Evolutionary conservation across 1,284 basidiomycete genomes (phyloP).

Genomic region (Chondrostereum purpureum): DNA sequence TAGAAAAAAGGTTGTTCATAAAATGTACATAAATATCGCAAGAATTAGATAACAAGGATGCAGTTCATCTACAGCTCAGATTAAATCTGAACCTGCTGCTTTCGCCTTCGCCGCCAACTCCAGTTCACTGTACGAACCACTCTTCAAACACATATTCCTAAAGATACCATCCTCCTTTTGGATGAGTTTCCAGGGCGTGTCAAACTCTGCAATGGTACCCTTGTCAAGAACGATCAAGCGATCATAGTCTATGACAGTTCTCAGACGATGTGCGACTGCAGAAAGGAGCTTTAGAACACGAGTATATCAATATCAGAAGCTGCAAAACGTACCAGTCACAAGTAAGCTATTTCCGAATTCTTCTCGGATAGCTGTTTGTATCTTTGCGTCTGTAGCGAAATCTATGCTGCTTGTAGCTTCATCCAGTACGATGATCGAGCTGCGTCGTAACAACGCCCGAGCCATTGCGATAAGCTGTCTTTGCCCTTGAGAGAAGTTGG

Average conservation of each 20-base stretch:
- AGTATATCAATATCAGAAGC: not conserved
- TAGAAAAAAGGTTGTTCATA: no score
- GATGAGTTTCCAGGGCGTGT: slow-evolving; percentile 75
- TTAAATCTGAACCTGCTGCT: slow-evolving; percentile 17
- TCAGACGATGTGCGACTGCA: slow-evolving; percentile 62
- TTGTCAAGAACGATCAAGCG: slow-evolving; percentile 77
- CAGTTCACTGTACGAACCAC: slow-evolving; percentile 68
- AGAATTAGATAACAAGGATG: no score
- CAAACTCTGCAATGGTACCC: slow-evolving; percentile 75
- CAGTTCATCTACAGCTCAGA: no score
- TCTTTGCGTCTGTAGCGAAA: slow-evolving; percentile 1
- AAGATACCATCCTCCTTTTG: slow-evolving; percentile 71
- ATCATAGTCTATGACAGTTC: slow-evolving; percentile 75
- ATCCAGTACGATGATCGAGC: slow-evolving; percentile 43
- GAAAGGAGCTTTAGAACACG: slow-evolving; percentile 1
- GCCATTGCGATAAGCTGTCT: slow-evolving; percentile 5
- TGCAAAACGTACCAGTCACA: slow-evolving; percentile 40
- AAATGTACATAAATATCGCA: no score
- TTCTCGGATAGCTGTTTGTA: slow-evolving; percentile 1
- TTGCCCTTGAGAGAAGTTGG: slow-evolving; percentile 2
- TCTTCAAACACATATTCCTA: slow-evolving; percentile 76
- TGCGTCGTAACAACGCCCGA: slow-evolving; percentile 1
- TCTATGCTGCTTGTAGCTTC: slow-evolving; percentile 58
- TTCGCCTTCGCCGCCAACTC: slow-evolving; percentile 53
- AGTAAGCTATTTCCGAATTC: slow-evolving; percentile 54